Conservation (phyloP, 2,329 filamentous ascomycete species). For the Aspergillus brasiliensis region DNA sequence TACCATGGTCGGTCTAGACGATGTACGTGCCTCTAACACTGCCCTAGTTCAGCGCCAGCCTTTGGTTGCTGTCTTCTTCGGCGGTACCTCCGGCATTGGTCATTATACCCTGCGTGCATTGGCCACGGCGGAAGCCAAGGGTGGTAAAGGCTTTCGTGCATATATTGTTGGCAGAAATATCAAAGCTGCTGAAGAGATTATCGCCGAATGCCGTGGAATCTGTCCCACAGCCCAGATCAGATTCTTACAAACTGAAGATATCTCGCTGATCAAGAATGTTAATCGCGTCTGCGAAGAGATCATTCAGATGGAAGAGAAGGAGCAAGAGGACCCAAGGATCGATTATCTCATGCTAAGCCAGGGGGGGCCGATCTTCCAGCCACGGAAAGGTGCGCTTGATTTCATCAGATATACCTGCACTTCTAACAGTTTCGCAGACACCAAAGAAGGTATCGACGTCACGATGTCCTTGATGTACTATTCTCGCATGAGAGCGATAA, state of each 20-base stretch:
- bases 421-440: neutral
- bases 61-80: conserved; percentile 12
- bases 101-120: conserved; percentile 10
- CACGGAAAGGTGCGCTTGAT: conserved; percentile 1
- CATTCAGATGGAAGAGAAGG: neutral
- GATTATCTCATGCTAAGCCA: conserved; percentile 11
- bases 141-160: conserved; percentile 6
- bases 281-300: neutral
- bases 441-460: conserved; percentile 7
- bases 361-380: neutral
- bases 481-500: conserved; percentile 8
- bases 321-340: neutral
- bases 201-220: conserved; percentile 4
- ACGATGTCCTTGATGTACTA: conserved; percentile 12
- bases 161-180: conserved; percentile 9
- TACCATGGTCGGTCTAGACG: conserved; percentile 1
- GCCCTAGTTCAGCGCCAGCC: conserved; percentile 2
- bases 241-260: neutral
- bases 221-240: neutral
- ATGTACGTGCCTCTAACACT: neutral
- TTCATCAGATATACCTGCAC: neutral
- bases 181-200: conserved; percentile 6
- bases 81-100: conserved; percentile 11
- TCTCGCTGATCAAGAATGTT: neutral
- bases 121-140: neutral